Evolutionary conservation across 140 eudicot species (phyloP), one percentile per base, ranked within the genome.

Genomic region (Stevia rebaudiana): DNA sequence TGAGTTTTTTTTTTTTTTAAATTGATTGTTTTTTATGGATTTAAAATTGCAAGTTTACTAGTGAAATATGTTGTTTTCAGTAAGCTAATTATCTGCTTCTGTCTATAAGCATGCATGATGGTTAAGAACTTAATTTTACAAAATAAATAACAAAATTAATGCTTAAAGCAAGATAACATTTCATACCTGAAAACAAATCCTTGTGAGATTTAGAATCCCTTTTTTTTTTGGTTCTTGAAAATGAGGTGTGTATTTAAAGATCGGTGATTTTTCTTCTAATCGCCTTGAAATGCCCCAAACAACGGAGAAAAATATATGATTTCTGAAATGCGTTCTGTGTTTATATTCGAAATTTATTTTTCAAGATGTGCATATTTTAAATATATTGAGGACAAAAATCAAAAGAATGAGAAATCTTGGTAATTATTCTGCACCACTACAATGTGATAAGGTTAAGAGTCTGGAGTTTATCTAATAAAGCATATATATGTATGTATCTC

Each of bases 351-450:
- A 43, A 60, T 54, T 35, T 59, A 23, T 46, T 47, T 69, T 49
- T 57, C 25, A 49, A 19, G 5, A 36, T 22, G 25, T 61, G 55
- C 13, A 1, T 1, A 28, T 28, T 4, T 63, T 42, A 30, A 17
- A 28, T 55, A 68, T 24, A 53, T 23, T 50, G 5, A n/a, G 15
- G 48, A 60, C 41, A 21, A 54, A 63, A 55, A 55, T 12, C 25
- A 13, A 42, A 58, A 65, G 8, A 21, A 36, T 67, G 50, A 40
- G 63, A 69, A 41, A 72, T 72, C 72, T 63, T 72, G 60, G 4
- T 68, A 23, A 44, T 60, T 19, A 41, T 59, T 68, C 74, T 75
- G 64, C 79, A 68, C 79, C 79, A 60, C 79, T 75, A 75, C 69
- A 51, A 60, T 51, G 70, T 68, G 79, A 75, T 75, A 75, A 75